Percentiles rank a stretch among this genome's conserved stretches.
Evolutionary conservation across 164 flowering plant species (phyloP).

Genomic region (Liquidambar formosana): DNA sequence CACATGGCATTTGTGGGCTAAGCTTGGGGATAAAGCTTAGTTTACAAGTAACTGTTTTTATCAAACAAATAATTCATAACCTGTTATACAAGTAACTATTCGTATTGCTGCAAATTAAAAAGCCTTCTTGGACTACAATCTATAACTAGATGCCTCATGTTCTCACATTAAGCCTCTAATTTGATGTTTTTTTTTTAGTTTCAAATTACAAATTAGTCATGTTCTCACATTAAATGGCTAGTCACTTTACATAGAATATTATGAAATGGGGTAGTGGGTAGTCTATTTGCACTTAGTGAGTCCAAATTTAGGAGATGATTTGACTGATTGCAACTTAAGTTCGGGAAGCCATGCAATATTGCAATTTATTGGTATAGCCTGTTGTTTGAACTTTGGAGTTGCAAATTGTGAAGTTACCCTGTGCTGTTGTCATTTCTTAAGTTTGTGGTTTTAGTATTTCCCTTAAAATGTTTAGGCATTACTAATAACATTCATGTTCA

Average conservation of each 20-base stretch:
- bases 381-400: not conserved
- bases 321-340: not conserved
- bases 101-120: too few species aligned
- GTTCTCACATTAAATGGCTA: not conserved
- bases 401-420: not conserved
- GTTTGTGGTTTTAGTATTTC: not conserved
- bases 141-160: too few species aligned
- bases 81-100: too few species aligned
- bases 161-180: too few species aligned
- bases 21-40: too few species aligned
- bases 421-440: not conserved
- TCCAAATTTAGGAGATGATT: not conserved
- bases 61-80: too few species aligned
- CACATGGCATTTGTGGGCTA: too few species aligned
- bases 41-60: too few species aligned
- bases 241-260: not conserved
- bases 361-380: not conserved
- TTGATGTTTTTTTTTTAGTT: too few species aligned
- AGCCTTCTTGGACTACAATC: too few species aligned
- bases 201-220: too few species aligned
- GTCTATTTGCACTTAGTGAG: not conserved
- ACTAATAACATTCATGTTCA: not conserved
- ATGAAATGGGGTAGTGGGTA: not conserved
- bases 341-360: not conserved
- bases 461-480: not conserved